phyloP scores from a whole-genome alignment of 1,284 basidiomycete genomes.

The Cronartium ribicola region DNA sequence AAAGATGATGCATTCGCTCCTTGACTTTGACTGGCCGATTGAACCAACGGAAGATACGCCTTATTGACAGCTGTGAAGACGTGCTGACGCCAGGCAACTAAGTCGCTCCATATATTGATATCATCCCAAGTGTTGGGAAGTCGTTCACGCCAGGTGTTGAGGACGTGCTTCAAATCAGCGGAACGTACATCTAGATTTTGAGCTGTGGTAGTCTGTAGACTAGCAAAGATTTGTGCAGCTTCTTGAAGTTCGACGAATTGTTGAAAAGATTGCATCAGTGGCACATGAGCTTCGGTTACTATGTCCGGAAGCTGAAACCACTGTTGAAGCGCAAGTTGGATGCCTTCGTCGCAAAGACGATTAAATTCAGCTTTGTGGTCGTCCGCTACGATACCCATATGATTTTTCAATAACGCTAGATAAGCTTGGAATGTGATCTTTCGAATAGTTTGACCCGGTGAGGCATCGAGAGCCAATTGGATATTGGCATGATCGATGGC shows the following conservation, averaged over 20 bases:
- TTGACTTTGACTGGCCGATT: slow-evolving; percentile 55
- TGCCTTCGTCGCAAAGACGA: slow-evolving; percentile 86
- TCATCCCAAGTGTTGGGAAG: slow-evolving; percentile 95
- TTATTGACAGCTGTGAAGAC: slow-evolving; percentile 90
- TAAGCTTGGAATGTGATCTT: slow-evolving; percentile 94
- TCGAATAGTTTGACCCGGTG: slow-evolving; percentile 82
- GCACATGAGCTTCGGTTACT: slow-evolving; percentile 86
- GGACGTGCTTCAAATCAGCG: slow-evolving; percentile 87
- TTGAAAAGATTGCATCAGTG: slow-evolving; percentile 94
- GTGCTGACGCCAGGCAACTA: slow-evolving; percentile 95
- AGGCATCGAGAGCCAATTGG: slow-evolving; percentile 73
- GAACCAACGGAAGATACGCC: slow-evolving; percentile 86
- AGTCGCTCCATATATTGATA: slow-evolving; percentile 97
- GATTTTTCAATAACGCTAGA: slow-evolving; percentile 67
- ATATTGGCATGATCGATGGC: slow-evolving; percentile 68
- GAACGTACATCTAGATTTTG: slow-evolving; percentile 92
- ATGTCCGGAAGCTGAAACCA: slow-evolving; percentile 84
- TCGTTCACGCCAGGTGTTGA: slow-evolving; percentile 95
- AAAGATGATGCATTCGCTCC: slow-evolving; percentile 65
- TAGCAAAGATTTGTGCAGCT: slow-evolving; percentile 83
- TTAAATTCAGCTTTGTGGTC: slow-evolving; percentile 63
- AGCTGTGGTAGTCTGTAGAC: slow-evolving; percentile 77
- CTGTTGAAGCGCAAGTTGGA: slow-evolving; percentile 92
- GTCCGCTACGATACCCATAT: slow-evolving; percentile 48
- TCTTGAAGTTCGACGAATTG: slow-evolving; percentile 98